phyloP scores from a whole-genome alignment of 2,329 filamentous ascomycete species.

The Trichophaea hybrida region DNA sequence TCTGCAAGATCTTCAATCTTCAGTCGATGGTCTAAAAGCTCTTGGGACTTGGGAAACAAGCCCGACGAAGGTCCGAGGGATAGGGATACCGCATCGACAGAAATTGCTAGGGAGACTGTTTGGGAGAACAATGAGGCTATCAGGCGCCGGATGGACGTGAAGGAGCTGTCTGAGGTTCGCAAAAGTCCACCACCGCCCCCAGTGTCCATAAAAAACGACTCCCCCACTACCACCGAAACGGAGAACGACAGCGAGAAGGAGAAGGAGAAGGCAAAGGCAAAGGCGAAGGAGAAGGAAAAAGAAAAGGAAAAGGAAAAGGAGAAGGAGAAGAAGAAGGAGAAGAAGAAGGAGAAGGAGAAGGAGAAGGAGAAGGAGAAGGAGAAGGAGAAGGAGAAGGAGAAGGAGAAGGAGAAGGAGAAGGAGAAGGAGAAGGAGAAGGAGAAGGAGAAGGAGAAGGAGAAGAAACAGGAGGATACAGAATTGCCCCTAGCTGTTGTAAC shows the following conservation, averaged over 20 bases:
- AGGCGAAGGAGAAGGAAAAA: constrained; percentile 1
- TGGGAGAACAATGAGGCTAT: background rate
- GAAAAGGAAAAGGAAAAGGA: background rate
- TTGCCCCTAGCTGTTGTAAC: no score
- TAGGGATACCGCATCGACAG: background rate
- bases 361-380: no score
- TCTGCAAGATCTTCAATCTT: constrained; percentile 9
- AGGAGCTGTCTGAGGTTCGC: constrained; percentile 5
- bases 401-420: no score
- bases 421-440: no score
- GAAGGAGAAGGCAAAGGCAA: background rate
- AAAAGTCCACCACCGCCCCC: constrained; percentile 8
- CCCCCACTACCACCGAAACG: background rate
- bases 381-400: no score
- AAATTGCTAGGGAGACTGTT: background rate
- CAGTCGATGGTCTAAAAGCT: constrained; percentile 8
- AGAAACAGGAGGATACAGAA: no score
- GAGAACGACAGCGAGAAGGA: background rate
- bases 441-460: no score
- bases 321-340: background rate
- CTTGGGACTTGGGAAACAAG: constrained; percentile 6
- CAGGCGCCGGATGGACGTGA: background rate
- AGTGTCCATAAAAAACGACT: background rate
- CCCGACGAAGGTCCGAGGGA: constrained; percentile 6
- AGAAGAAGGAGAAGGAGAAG: background rate